Evolutionary conservation across 2,329 filamentous ascomycete species (phyloP), one percentile per base, ranked within the genome.

Genomic region (Celoporthe dispersa): DNA sequence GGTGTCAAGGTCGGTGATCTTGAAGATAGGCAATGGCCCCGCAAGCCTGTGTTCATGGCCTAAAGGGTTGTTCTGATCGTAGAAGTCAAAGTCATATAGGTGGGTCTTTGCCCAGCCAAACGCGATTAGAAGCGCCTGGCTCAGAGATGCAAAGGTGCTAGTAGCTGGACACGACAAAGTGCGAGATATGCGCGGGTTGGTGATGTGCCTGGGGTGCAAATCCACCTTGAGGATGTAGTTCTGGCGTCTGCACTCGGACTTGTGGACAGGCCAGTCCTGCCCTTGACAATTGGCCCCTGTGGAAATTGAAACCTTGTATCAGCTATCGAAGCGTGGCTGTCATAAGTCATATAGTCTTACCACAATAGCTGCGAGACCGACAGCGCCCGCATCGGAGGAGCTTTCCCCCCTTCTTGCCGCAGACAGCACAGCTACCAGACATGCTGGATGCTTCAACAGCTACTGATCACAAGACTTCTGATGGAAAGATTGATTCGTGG

Each of bases 201-300:
- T 65, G 72, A 76, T 73, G 14, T 71, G 5, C 6, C 59, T 67
- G 16, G 74, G 74, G 5, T 33, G 35, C 14, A 75, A 61, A 5
- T 74, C 63, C 55, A 74, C 69, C 37, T 71, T 64, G 69, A 76
- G 66, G 25, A 74, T 71, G 69, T 74, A 75, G 69, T 75, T 75
- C 16, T 51, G 72, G 12, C 72, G 73, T 31, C 35, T 59, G 69
- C 74, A 75, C 1, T 11, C 25, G 14, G 3, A 59, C 66, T 73
- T 75, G 67, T 75, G 73, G 14, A 33, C n/a, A 25, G 64, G 53
- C 74, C 74, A 74, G 2, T 57, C 22, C 28, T 57, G 53, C 53
- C n/a, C 8, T 31, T 57, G 53, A 31, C 53, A 57, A 8, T 57
- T 6, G n/a, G 53, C 28, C 53, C 53, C 53, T 57, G 19, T 8